phyloP scores from a whole-genome alignment of 2,329 filamentous ascomycete species.

The Paecilomyces variotii region DNA sequence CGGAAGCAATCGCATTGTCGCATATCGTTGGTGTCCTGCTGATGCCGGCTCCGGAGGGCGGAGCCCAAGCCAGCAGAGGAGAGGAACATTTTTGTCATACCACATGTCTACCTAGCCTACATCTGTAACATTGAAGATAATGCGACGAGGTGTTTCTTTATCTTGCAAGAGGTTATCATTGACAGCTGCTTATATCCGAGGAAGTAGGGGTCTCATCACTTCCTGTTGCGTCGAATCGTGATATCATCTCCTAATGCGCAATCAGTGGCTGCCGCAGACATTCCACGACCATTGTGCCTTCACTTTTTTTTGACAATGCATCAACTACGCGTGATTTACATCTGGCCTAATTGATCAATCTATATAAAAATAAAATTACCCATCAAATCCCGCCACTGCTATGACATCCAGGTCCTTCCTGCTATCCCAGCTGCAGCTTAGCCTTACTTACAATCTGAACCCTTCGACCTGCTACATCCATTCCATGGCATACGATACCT shows the following conservation, averaged over 20 bases:
- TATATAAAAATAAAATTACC: too few relatives aligned
- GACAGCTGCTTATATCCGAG: background rate
- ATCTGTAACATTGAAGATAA: slow-evolving; percentile 3
- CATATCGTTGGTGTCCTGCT: slow-evolving; percentile 12
- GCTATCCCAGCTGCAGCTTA: too few relatives aligned
- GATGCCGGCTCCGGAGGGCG: background rate
- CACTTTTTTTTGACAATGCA: background rate
- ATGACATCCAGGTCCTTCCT: too few relatives aligned
- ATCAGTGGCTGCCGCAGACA: background rate
- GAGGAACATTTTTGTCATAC: background rate
- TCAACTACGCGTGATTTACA: background rate
- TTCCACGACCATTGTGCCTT: background rate
- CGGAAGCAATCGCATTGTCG: background rate
- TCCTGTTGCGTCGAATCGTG: background rate
- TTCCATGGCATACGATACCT: too few relatives aligned
- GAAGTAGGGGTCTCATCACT: background rate
- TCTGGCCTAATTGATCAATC: background rate
- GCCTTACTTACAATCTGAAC: too few relatives aligned
- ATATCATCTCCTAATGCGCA: background rate
- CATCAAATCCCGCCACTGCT: too few relatives aligned
- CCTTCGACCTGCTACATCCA: too few relatives aligned
- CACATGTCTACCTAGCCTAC: slow-evolving; percentile 1
- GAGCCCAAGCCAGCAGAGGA: background rate
- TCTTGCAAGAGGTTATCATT: background rate
- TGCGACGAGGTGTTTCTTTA: slow-evolving; percentile 1